Evolutionary conservation across 495 filamentous ascomycete genomes (phyloP).

Genomic region (Lindgomyces ingoldianus): DNA sequence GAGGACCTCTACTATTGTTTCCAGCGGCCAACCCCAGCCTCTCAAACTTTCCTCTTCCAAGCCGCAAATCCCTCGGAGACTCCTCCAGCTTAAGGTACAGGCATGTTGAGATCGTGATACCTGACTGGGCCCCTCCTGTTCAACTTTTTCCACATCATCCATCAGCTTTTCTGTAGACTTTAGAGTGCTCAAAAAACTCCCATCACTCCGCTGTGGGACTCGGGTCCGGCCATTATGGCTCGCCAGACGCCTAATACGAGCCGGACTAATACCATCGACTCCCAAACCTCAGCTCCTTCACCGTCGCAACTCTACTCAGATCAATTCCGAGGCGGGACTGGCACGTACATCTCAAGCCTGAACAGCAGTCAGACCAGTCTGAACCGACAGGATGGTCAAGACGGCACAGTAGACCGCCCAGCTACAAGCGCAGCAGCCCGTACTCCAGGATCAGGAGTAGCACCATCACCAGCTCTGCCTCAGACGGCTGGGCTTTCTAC

Average conservation of each 20-base stretch:
- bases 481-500: slow-evolving; percentile 40
- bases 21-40: slow-evolving; percentile 35
- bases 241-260: slow-evolving; percentile 44
- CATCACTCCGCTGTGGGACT: slow-evolving; percentile 7
- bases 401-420: slow-evolving; percentile 55
- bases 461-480: slow-evolving; percentile 30
- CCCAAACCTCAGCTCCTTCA: slow-evolving; percentile 53
- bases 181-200: slow-evolving; percentile 4
- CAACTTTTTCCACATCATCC: slow-evolving; percentile 34
- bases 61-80: slow-evolving; percentile 36
- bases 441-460: slow-evolving; percentile 33
- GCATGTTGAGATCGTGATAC: slow-evolving; percentile 48
- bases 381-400: slow-evolving; percentile 51
- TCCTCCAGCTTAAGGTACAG: slow-evolving; percentile 34
- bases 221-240: slow-evolving; percentile 42
- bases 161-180: background rate
- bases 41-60: slow-evolving; percentile 33
- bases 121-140: slow-evolving; percentile 43
- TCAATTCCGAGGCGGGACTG: slow-evolving; percentile 29
- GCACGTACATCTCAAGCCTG: slow-evolving; percentile 42
- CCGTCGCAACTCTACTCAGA: slow-evolving; percentile 41
- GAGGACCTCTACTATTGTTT: slow-evolving; percentile 22
- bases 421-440: slow-evolving; percentile 45
- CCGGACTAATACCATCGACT: slow-evolving; percentile 63
- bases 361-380: slow-evolving; percentile 63